phyloP scores from a whole-genome alignment of 73 alveolate genomes.

The Urostyla sp. region DNA sequence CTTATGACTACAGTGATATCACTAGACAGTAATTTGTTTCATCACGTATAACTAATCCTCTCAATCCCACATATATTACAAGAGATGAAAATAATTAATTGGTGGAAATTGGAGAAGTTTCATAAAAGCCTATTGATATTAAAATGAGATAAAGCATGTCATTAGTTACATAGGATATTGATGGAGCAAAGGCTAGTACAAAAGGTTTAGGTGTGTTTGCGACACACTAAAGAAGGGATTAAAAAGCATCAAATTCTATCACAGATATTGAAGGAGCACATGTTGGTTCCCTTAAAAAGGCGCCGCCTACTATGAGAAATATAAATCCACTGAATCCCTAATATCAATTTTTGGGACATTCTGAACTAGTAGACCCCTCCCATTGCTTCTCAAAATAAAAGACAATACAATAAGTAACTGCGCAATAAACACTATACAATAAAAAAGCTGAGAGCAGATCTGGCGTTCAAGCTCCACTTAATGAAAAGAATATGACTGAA shows the following conservation, averaged over 20 bases:
- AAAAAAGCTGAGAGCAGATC: slow-evolving; percentile 16
- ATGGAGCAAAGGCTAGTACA: slow-evolving; percentile 75
- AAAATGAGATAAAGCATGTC: no score
- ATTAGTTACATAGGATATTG: slow-evolving; percentile 66
- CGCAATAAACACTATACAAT: slow-evolving; percentile 12
- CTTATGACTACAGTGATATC: slow-evolving; percentile 72
- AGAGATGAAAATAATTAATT: slow-evolving; percentile 76
- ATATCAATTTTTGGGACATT: slow-evolving; percentile 64
- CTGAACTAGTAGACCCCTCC: slow-evolving; percentile 53
- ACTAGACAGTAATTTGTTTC: slow-evolving; percentile 70
- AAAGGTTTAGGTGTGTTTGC: slow-evolving; percentile 58
- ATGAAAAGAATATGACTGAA: slow-evolving; percentile 47
- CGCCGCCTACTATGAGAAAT: slow-evolving; percentile 79
- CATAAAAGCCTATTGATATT: no score
- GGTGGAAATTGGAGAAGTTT: slow-evolving; percentile 65
- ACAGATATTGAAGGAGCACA: slow-evolving; percentile 88
- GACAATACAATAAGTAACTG: slow-evolving; percentile 25
- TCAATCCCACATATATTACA: slow-evolving; percentile 87
- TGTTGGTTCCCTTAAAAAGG: slow-evolving; percentile 87
- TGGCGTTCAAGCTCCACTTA: slow-evolving; percentile 7
- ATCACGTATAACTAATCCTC: slow-evolving; percentile 91
- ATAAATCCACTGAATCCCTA: slow-evolving; percentile 82
- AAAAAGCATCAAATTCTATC: slow-evolving; percentile 63
- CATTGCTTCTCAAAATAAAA: slow-evolving; percentile 36
- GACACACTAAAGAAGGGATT: slow-evolving; percentile 69